Evolutionary conservation across 2,329 filamentous ascomycete genomes (phyloP).

Genomic region (Neopestalotiopsis rosae): DNA sequence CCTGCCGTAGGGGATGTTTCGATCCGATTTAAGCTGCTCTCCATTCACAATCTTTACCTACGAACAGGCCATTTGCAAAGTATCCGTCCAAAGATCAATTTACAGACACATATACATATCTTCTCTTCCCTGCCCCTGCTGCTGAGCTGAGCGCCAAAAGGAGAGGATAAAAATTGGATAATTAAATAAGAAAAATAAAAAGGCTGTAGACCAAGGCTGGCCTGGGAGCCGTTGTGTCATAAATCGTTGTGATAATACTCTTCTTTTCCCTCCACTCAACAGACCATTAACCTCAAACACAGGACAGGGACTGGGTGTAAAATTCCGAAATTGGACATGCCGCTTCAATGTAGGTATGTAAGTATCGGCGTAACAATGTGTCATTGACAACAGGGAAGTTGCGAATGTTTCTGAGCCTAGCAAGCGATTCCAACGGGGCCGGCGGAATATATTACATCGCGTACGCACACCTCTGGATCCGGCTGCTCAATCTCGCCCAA

Average conservation of each 20-base stretch:
- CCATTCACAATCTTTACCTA: no score
- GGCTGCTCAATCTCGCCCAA: conserved; percentile 12
- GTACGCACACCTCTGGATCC: conserved; percentile 8
- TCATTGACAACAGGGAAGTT: conserved; percentile 1
- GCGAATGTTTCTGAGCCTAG: neutral
- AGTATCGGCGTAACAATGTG: neutral
- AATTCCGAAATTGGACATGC: conserved; percentile 4
- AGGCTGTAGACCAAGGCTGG: neutral
- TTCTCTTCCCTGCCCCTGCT: no score
- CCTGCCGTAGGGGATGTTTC: no score
- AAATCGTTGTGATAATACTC: neutral
- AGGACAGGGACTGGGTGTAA: neutral
- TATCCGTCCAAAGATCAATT: no score
- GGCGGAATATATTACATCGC: conserved; percentile 13
- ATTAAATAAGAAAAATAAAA: no score
- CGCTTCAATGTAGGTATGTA: conserved; percentile 2
- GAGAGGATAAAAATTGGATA: no score
- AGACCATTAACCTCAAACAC: neutral
- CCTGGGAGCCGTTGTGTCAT: neutral
- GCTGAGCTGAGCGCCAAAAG: no score
- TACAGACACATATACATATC: no score
- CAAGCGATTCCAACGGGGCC: conserved; percentile 9
- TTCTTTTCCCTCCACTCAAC: neutral
- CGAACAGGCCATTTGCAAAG: no score
- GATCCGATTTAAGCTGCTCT: no score